Conservation (phyloP, 108 stramenopile species). For the Pseudonitzschia delicatissima region DNA sequence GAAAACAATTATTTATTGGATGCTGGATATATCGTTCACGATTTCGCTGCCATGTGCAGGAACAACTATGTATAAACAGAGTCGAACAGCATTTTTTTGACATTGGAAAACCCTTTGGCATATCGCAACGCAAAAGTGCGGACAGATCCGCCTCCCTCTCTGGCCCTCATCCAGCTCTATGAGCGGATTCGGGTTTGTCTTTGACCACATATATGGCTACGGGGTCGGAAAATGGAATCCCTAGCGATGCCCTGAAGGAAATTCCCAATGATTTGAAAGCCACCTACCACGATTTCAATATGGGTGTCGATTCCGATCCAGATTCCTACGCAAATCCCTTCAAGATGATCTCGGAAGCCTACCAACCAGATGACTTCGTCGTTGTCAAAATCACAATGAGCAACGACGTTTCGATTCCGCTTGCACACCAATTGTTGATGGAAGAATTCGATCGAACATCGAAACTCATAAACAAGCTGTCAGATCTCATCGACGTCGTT, state of each 20-base stretch:
- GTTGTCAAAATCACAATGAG: conserved; percentile 61
- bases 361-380: conserved; percentile 43
- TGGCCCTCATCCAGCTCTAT: conserved; percentile 27
- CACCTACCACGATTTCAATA: conserved; percentile 53
- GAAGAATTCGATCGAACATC: conserved; percentile 19
- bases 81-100: conserved; percentile 47
- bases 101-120: too few species aligned
- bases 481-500: conserved; percentile 59
- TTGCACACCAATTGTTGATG: conserved; percentile 38
- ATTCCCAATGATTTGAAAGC: conserved; percentile 10
- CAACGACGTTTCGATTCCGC: conserved; percentile 38
- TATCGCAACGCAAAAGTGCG: too few species aligned
- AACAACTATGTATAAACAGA: conserved; percentile 32
- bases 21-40: conserved; percentile 62
- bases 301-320: conserved; percentile 32
- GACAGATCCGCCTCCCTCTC: neutral
- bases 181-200: conserved; percentile 50
- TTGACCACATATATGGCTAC: conserved; percentile 59
- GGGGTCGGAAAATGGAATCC: neutral
- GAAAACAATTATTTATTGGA: conserved; percentile 12
- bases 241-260: neutral
- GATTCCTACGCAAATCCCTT: conserved; percentile 44
- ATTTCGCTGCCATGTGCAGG: conserved; percentile 63
- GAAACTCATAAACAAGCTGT: too few species aligned
- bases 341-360: conserved; percentile 24